phyloP scores from a whole-genome alignment of 306 rosid species.

The Cercis canadensis region DNA sequence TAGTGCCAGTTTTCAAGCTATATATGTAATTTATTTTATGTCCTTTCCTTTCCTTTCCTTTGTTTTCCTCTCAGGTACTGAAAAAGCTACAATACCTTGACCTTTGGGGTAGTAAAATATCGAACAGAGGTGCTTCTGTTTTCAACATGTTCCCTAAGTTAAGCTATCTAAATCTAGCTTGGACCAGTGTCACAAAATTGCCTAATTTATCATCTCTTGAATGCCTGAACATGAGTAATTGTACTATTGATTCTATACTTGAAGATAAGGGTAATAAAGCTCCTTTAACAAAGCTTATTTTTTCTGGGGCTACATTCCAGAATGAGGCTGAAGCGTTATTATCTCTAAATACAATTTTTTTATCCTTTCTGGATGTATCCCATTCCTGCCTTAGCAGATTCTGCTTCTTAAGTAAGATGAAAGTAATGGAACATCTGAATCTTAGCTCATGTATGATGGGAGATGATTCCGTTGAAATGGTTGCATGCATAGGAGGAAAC shows the following conservation, averaged over 20 bases:
- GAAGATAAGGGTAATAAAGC: constrained; percentile 53
- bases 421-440: constrained; percentile 72
- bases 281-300: constrained; percentile 67
- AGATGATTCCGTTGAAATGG: constrained; percentile 66
- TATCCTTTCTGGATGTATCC: constrained; percentile 69
- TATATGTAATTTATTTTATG: background rate
- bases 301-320: constrained; percentile 67
- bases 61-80: constrained; percentile 57
- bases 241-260: constrained; percentile 69
- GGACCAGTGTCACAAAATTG: constrained; percentile 78
- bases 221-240: constrained; percentile 81
- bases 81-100: constrained; percentile 73
- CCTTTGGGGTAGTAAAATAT: constrained; percentile 89
- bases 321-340: constrained; percentile 62
- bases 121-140: constrained; percentile 70
- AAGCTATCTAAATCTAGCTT: constrained; percentile 79
- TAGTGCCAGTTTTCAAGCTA: constrained; percentile 23
- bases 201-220: constrained; percentile 68
- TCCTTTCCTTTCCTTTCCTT: constrained; percentile 4
- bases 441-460: constrained; percentile 73
- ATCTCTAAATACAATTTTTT: constrained; percentile 47
- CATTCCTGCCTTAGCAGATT: constrained; percentile 61
- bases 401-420: constrained; percentile 62
- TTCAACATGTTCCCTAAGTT: constrained; percentile 67
- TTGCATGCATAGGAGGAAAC: constrained; percentile 65